A percentile compares a stretch with the other conserved stretches of the same genome.
These are phyloP conservation scores for Vicia faba DNA, from an alignment of 306 rosid species.

Conservation along the genomic window DNA sequence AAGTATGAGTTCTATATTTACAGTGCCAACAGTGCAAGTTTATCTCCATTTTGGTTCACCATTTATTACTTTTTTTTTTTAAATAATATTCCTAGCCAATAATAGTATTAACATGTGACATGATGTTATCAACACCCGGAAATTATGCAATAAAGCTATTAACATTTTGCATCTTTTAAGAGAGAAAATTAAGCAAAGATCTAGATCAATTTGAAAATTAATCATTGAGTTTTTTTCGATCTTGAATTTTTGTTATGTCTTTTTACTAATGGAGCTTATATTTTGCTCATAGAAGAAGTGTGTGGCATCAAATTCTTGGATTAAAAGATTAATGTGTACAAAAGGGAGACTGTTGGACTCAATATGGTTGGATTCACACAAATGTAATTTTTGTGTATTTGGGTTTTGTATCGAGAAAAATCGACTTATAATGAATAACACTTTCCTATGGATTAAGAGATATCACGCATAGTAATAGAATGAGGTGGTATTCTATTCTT, in stretches of 20 bases:
- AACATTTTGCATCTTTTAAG: slow-evolving; percentile 3
- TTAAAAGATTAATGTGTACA: neutral
- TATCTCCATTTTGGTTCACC: no score
- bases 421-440: no score
- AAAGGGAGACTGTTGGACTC: no score
- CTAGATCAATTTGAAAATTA: neutral
- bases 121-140: slow-evolving; percentile 4
- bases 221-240: neutral
- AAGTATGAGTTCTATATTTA: no score
- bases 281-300: neutral
- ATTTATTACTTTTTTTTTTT: no score
- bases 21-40: no score
- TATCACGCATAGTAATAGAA: no score
- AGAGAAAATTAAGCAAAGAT: neutral
- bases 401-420: no score
- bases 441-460: no score
- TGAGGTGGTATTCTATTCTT: no score
- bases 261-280: neutral
- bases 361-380: neutral
- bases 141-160: slow-evolving; percentile 2
- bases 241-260: neutral
- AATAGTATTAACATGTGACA: slow-evolving; percentile 17
- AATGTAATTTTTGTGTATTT: no score
- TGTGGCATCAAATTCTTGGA: neutral
- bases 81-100: no score